Evolutionary conservation across 805 yeast genomes (phyloP), one percentile per base, ranked within the genome.

Genomic region (Metschnikowia continentalis): DNA sequence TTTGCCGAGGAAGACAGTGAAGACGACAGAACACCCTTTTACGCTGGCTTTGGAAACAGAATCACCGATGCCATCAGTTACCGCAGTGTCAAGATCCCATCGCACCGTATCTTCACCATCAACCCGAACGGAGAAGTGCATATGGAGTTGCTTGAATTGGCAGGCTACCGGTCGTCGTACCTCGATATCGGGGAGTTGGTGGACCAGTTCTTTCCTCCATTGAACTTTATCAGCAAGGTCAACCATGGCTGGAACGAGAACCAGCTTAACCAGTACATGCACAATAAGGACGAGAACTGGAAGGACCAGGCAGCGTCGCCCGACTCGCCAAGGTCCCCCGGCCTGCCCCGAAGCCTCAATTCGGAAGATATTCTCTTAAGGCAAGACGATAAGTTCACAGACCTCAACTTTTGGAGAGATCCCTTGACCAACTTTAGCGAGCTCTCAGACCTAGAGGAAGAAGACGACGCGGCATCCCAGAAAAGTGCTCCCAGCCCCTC

Each of bases 101-200:
- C 95, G 17, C 92, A 97, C 37, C 76, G 96, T 54, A 91, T 94
- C 38, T 94, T 94, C 65, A 94, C 99, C 6, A 94, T 94, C 60
- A 92, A 94, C 62, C 91, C 98, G 1, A 90, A 88, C 55, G 97
- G 97, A 2, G 98, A 94, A 57, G 99, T 94, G 39, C 96, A 90
- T 72, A 87, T 94, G 96, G 99, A 94, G 68, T 77, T 94, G 56
- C 74, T 94, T 49, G 98, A 94, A 65, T 75, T 94, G 62, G 95
- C 97, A 0, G 99, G 99, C 2, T 89, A 88, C 67, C 87, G 81
- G 63, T 84, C 94, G 47, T 84, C 96, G 0, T 94, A 94, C 65
- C 81, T 94, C 46, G 84, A 84, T 56, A 92, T 94, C 62, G 88
- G 94, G 42, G 98, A 94, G 66, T 76, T 94, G 49, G 97, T 94